Evolutionary conservation across 345 rosid species (phyloP), one percentile per base, ranked within the genome.

Genomic region (Adansonia digitata): DNA sequence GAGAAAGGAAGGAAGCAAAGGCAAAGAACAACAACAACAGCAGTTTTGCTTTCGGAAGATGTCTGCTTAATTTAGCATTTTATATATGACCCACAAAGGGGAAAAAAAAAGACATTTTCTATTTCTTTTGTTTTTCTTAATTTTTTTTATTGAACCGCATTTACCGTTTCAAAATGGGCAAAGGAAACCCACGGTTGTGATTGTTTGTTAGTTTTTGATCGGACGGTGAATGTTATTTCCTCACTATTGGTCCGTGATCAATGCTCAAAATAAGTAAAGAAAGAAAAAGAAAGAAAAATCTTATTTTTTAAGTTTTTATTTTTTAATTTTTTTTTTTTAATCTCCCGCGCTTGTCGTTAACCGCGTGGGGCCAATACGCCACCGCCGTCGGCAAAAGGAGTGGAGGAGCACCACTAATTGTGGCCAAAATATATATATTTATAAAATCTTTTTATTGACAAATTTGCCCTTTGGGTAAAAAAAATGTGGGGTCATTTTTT

Each of bases 1-100:
- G 43, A 34, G 74, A 75, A 73, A 74, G 74, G 35, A 61, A 74
- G 79, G 73, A 82, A 82, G 84, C 83, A 85, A 84, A 79, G 80
- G 84, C 84, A 73, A 59, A 9, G 11, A 53, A 9, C 24, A 39
- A 56, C 15, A 24, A 14, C 5, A 45, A 10, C 75, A 76, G 84
- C 78, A 64, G 77, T 8, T 66, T n/a, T 66, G 71, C 11, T 61
- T 76, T 77, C 90, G 85, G 91, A 86, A 92, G 79, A 75, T 81
- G 95, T 92, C 91, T 85, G 84, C 78, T 74, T 78, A 63, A 78
- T 43, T 42, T 15, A 24, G 72, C 68, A 27, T 69, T 77, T 39
- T 66, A 46, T 61, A 77, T 60, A 40, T 40, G 40, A 57, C 57
- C 55, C 22, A 22, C 27, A 35, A 55, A 2, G 7, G 5, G n/a